These are phyloP conservation scores for Cetraspora pellucida DNA, from an alignment of 192 early-diverging fungal genomes.

Conservation along the genomic window DNA sequence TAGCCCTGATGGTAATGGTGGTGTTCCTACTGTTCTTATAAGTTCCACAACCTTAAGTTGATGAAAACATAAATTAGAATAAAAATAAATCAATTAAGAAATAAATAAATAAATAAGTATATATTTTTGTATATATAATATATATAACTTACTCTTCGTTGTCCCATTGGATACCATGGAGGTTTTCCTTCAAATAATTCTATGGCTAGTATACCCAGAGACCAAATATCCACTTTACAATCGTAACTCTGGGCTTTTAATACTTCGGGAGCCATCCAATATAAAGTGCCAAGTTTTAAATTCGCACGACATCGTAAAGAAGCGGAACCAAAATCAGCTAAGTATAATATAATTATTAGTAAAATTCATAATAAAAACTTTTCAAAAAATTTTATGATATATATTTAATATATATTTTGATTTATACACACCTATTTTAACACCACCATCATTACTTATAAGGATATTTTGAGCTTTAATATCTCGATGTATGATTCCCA, in stretches of 20 bases:
- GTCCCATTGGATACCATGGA: conserved; percentile 43
- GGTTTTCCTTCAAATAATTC: conserved; percentile 54
- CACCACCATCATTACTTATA: conserved; percentile 43
- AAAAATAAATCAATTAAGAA: background rate
- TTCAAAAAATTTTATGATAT: background rate
- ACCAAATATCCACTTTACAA: conserved; percentile 57
- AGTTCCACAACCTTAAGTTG: conserved; percentile 8
- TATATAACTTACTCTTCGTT: conserved; percentile 13
- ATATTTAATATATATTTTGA: background rate
- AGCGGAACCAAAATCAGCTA: conserved; percentile 30
- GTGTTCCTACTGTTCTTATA: conserved; percentile 31
- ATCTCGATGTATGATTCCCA: conserved; percentile 52
- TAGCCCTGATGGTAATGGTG: conserved; percentile 21
- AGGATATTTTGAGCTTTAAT: conserved; percentile 53
- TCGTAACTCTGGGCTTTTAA: conserved; percentile 47
- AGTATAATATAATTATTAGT: too few relatives aligned
- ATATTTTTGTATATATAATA: background rate
- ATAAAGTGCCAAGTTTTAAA: conserved; percentile 32
- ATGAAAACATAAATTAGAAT: background rate
- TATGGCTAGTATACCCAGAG: conserved; percentile 50
- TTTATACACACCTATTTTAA: conserved; percentile 47
- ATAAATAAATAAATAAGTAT: background rate
- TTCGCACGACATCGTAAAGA: conserved; percentile 20
- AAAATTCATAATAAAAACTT: background rate
- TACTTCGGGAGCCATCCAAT: conserved; percentile 56